Base-by-base conservation (phyloP, 2,329 filamentous ascomycete genomes). In the Paecilomyces sp. region DNA sequence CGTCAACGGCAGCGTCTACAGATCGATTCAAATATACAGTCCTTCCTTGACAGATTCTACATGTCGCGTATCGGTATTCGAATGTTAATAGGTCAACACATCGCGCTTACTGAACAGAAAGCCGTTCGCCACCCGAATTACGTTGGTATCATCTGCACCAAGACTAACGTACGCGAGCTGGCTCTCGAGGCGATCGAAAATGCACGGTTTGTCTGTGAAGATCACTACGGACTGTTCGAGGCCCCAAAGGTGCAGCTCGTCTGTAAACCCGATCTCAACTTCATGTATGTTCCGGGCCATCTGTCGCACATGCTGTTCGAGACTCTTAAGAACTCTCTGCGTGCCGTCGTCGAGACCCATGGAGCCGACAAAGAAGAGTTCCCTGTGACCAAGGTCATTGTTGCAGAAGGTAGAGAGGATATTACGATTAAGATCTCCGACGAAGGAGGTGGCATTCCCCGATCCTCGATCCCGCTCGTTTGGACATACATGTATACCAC, bases 401-500 rank as follows among this genome's bases (percentile, higher is more conserved):
- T 99, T 31, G 94, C 94, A 33, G 93, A 99, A 77, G 94, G 94
- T 60, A 93, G 94, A 74, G 94, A 99, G 77, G 94, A 99, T 71
- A 99, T 99, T 69, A 99, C 94, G 4, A 97, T 99, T 80, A 99
- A 99, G 79, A 89, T 99, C 68, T 91, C 89, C 3, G 94, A 99
- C 74, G 94, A 99, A 77, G 94, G 94, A 61, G 94, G 94, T 64
- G 94, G 94, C 63, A 97, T 99, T 57, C 92, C 94, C 0, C 83
- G 94, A 69, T 95, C 90, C 68, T 86, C 91, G 57, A 97, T 99
- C 64, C 94, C 94, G 4, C 83, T 99, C 13, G 94, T 97, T n/a
- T 99, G 94, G 94, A 99, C 94, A 12, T 99, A 99, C 76, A 99
- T 97, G 94, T 99, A 99, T 76, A 99, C 94, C 36, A 99, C 94